These are phyloP conservation scores for Clavariopsis aquatica DNA, from an alignment of 495 filamentous ascomycete species.

Conservation along the genomic window DNA sequence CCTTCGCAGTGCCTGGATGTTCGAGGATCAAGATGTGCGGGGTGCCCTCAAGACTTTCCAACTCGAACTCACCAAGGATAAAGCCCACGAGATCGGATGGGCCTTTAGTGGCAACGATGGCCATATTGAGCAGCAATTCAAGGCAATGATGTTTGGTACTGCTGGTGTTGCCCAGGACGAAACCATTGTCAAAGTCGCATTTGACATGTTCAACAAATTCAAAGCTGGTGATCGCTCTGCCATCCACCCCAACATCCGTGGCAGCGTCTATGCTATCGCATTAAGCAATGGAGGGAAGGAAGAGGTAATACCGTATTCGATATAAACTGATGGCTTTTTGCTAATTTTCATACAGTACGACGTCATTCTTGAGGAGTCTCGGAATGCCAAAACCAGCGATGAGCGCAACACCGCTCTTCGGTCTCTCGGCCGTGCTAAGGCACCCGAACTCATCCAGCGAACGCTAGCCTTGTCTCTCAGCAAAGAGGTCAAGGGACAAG, in stretches of 20 bases:
- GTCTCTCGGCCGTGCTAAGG: slow-evolving; percentile 74
- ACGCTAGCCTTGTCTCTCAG: slow-evolving; percentile 74
- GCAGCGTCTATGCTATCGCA: slow-evolving; percentile 69
- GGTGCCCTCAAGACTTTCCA: slow-evolving; percentile 82
- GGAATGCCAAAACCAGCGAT: slow-evolving; percentile 80
- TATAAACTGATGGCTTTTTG: neutral
- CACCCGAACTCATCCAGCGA: slow-evolving; percentile 75
- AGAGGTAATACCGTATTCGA: slow-evolving; percentile 55
- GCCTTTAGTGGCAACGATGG: slow-evolving; percentile 77
- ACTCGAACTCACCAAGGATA: slow-evolving; percentile 68
- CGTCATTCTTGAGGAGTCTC: slow-evolving; percentile 76
- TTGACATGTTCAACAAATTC: slow-evolving; percentile 74
- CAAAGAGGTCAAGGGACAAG: slow-evolving; percentile 90
- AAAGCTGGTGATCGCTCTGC: slow-evolving; percentile 65
- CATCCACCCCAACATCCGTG: slow-evolving; percentile 72
- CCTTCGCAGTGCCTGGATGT: slow-evolving; percentile 82
- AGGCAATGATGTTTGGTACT: slow-evolving; percentile 66
- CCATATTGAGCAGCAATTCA: slow-evolving; percentile 87
- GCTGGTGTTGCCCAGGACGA: slow-evolving; percentile 68
- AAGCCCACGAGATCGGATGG: slow-evolving; percentile 88
- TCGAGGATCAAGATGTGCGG: slow-evolving; percentile 71
- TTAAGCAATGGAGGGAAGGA: slow-evolving; percentile 71
- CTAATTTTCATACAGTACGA: slow-evolving; percentile 61
- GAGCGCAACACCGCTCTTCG: slow-evolving; percentile 96
- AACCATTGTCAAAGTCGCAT: slow-evolving; percentile 60